These are phyloP conservation scores for Isatis lusitanica DNA, from an alignment of 441 rosid genomes.

Conservation along the genomic window DNA sequence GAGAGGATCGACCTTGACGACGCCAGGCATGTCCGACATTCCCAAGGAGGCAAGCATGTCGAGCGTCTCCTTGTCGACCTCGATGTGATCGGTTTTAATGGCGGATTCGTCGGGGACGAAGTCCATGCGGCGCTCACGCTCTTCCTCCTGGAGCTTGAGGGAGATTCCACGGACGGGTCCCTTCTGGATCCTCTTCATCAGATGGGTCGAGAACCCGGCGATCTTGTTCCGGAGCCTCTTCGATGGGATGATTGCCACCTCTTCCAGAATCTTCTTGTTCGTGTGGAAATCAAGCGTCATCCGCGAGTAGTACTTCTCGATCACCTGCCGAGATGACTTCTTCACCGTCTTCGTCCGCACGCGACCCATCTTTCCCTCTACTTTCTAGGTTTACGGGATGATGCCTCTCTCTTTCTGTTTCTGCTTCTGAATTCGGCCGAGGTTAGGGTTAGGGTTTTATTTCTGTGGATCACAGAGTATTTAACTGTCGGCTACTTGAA, in stretches of 20 bases:
- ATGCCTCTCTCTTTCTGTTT: not conserved
- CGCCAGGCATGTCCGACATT: conserved; percentile 43
- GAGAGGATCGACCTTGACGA: conserved; percentile 42
- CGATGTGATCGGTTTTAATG: conserved; percentile 47
- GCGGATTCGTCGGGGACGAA: conserved; percentile 55
- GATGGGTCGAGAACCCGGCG: conserved; percentile 57
- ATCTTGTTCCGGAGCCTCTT: conserved; percentile 58
- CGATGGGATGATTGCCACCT: conserved; percentile 52
- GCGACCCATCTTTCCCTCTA: conserved; percentile 39
- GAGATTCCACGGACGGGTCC: conserved; percentile 56
- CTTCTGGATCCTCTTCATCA: conserved; percentile 54
- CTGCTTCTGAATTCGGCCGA: conserved; percentile 2
- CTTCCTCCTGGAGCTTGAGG: conserved; percentile 55
- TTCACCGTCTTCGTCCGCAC: conserved; percentile 59
- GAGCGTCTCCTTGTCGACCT: conserved; percentile 50
- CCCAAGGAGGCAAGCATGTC: conserved; percentile 53
- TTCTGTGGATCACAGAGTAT: not conserved
- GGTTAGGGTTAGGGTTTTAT: conserved; percentile 17
- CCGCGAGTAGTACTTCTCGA: conserved; percentile 53
- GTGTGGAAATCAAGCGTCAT: conserved; percentile 55
- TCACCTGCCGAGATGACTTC: conserved; percentile 53
- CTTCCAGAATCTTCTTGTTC: conserved; percentile 52
- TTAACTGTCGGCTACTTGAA: not conserved
- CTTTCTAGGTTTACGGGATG: not conserved
- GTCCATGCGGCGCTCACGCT: conserved; percentile 59